Percentiles rank a stretch among this genome's conserved stretches.
phyloP scores from a whole-genome alignment of 2,329 filamentous ascomycete species.

The Fusarium odoratissimum region DNA sequence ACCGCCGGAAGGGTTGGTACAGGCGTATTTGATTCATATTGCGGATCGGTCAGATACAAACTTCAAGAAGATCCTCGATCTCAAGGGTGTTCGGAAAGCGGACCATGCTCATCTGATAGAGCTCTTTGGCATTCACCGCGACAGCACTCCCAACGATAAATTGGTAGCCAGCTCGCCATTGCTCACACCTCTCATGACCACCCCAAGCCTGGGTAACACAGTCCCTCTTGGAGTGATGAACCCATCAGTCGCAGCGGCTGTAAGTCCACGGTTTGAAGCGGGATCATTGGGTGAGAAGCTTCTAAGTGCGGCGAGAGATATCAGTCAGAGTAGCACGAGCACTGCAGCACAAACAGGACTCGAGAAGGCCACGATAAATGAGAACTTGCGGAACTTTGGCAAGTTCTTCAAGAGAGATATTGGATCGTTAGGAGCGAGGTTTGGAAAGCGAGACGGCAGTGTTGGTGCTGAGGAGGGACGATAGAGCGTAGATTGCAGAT shows the following conservation, averaged over 20 bases:
- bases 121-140: constrained; percentile 83
- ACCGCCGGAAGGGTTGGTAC: constrained; percentile 92
- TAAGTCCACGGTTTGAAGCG: constrained; percentile 77
- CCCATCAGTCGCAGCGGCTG: constrained; percentile 55
- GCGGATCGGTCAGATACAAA: constrained; percentile 93
- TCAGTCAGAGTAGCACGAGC: constrained; percentile 67
- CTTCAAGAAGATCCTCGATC: constrained; percentile 94
- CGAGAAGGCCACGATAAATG: constrained; percentile 81
- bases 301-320: constrained; percentile 87
- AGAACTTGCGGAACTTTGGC: constrained; percentile 94
- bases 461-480: constrained; percentile 45
- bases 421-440: constrained; percentile 77
- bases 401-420: constrained; percentile 96
- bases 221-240: constrained; percentile 55
- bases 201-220: constrained; percentile 53
- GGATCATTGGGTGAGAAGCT: constrained; percentile 86
- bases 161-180: constrained; percentile 78
- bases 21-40: constrained; percentile 97
- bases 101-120: constrained; percentile 88
- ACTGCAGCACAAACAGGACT: constrained; percentile 55
- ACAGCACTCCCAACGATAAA: constrained; percentile 77
- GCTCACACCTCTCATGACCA: constrained; percentile 72
- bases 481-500: constrained; percentile 11
- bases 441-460: constrained; percentile 71
- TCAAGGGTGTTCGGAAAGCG: constrained; percentile 89